Base-by-base conservation (phyloP, 1,284 basidiomycete genomes). In the Ceratobasidium sp. region DNA sequence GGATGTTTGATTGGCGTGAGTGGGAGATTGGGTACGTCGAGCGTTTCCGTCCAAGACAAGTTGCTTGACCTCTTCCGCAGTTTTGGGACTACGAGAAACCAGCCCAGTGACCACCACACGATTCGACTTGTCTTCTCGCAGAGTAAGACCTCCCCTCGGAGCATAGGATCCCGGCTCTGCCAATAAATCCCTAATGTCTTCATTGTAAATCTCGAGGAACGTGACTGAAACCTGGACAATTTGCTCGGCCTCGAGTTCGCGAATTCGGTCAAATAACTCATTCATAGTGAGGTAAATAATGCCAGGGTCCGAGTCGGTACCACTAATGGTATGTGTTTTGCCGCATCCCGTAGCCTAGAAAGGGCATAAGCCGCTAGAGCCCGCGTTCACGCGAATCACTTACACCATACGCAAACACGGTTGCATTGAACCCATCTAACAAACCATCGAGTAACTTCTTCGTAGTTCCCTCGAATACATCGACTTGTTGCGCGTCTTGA, bases 141-240 rank as follows among this genome's bases (percentile, higher is more conserved):
- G 91, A 71, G 90, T 89, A 42, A 96, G 84, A n/a, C 94, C 94
- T 7, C 92, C 92, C 68, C 89, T 85, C 55, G 90, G 87, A 22
- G 80, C 79, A 31, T 85, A 81, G 27, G 83, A 82, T n/a, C 86
- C 85, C 13, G 88, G 81, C 72, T 94, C 92, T 0, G 88, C 80
- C 49, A 98, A 87, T 20, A 98, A 87, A 78, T 98, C 96, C n/a
- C 93, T 91, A 73, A 98, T 98, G 76, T 94, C 93, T 79, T 98
- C 96, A 77, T 98, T 98, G 83, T 98, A 98, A 64, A 98, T 96
- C 79, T 98, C 96, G 69, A 98, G 87, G 80, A 97, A 97, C 2
- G 94, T 95, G 68, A 98, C 91, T 74, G 88, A 84, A 56, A 98
- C 91, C 74, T 94, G 90, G 43, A 90, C 88, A 65, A 88, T 88